Evolutionary conservation across 495 filamentous ascomycete genomes (phyloP), one percentile per base, ranked within the genome.

Genomic region (Cladorrhinum samala): DNA sequence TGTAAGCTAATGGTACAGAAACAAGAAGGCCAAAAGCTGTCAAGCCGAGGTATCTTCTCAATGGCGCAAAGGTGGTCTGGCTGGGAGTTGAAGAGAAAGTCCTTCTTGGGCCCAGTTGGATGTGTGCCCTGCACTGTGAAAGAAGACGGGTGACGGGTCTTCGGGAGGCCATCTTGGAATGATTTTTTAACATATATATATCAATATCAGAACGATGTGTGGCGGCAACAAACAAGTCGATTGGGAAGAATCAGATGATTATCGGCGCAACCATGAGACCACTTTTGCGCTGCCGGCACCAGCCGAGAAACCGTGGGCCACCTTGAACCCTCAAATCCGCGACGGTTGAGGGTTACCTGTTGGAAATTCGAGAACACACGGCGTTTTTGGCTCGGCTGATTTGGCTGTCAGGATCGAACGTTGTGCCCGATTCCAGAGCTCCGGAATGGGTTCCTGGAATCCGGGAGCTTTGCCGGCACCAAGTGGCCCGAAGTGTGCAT

Each of bases 241-340:
- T 25, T 50, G 21, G 57, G 36, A 27, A 43, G 47, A 40, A 63
- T 65, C 59, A 57, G 51, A 39, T 46, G 62, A 62, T 65, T 54
- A 50, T 49, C 25, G 40, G 20, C 54, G 53, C 53, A 46, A 46
- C 49, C 58, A 67, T 67, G 46, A 68, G 65, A 41, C 65, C 65
- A 68, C 62, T 57, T 65, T 59, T 50, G 50, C 39, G 5, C 41
- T 25, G 13, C 17, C 33, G 43, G n/a, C n/a, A n/a, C n/a, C n/a
- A n/a, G n/a, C n/a, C n/a, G n/a, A n/a, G n/a, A n/a, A n/a, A n/a
- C n/a, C n/a, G n/a, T n/a, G n/a, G n/a, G n/a, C n/a, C n/a, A n/a
- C n/a, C n/a, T n/a, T n/a, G n/a, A n/a, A n/a, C n/a, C n/a, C n/a
- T n/a, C n/a, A 20, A 43, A 43, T 17, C 41, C 20, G n/a, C 6